Evolutionary conservation across 805 yeast species (phyloP), one percentile per base, ranked within the genome.

Genomic region (Ogataea parapolymorpha): DNA sequence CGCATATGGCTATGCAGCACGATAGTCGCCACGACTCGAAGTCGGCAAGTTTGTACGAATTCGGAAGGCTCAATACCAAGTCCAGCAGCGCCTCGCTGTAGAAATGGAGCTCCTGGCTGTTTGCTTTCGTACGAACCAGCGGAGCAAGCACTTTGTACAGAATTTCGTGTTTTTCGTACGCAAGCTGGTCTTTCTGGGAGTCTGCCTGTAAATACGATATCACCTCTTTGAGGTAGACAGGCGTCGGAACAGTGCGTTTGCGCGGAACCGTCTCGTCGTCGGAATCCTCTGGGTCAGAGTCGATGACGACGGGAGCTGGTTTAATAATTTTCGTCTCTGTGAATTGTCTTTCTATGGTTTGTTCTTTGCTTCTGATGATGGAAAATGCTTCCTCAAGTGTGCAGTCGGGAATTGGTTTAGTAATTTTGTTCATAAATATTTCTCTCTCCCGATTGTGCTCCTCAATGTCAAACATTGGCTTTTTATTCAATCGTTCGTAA

Each of bases 191-290:
- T 14, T 67, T 68, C 4, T 68, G 62, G 2, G 65, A 56, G 22
- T 74, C 74, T 0, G 70, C 67, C 9, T 66, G 64, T 13, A 84
- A 66, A 50, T 82, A 84, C 11, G 66, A 61, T 4, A 87, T 53
- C 15, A 90, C 63, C 46, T 88, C 95, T 48, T 84, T 81, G 28
- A 91, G 62, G 52, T 87, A 91, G 2, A 86, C 70, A 0, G 88
- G 89, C 2, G 65, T 59, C 0, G 70, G 55, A 0, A 77, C 66
- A 5, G 57, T 63, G 2, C 59, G 58, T 6, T 58, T 55, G 11
- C 62, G 52, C 0, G 78, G 75, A 46, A 27, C 14, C 4, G 72
- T 79, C 26, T 71, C 51, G 14, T 61, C 62, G 12, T 82, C 81
- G 17, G 77, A 79, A 37, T 68, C 68, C 6, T 63, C 70, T 9